Conservation (phyloP, 805 yeast species). For the Saccharomycopsis amapae region DNA sequence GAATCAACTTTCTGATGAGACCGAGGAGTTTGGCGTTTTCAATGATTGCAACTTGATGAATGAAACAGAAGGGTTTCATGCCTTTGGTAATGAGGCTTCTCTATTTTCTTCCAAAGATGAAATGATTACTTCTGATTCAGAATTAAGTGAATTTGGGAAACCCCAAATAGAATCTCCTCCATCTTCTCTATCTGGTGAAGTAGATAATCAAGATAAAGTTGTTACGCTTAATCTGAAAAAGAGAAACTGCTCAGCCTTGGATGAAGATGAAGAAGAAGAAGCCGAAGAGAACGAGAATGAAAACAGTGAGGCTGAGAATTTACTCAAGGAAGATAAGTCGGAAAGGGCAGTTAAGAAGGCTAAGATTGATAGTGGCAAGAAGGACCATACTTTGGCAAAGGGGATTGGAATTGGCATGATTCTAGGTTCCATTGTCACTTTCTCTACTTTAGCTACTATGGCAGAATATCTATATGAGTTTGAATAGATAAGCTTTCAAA, state of each 20-base stretch:
- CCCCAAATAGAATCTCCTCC: no score
- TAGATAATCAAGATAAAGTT: neutral
- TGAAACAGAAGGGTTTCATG: no score
- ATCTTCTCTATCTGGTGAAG: neutral
- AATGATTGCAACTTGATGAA: no score
- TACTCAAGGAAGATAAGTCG: neutral
- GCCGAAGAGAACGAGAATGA: conserved; percentile 8
- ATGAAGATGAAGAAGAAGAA: conserved; percentile 1
- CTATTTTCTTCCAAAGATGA: no score
- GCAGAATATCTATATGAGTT: conserved; percentile 3
- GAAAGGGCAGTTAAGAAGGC: conserved; percentile 4
- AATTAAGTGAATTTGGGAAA: no score
- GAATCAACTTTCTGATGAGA: no score
- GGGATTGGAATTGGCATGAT: conserved; percentile 16
- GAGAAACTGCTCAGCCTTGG: conserved; percentile 6
- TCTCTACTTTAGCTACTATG: conserved; percentile 11
- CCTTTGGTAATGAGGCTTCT: no score
- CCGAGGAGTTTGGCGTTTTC: no score
- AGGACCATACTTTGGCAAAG: conserved; percentile 3
- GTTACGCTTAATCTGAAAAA: conserved; percentile 4
- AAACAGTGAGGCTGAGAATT: neutral
- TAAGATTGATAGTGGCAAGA: conserved; percentile 2
- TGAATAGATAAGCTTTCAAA: no score
- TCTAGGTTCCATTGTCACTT: conserved; percentile 14
- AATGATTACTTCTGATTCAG: no score